Evolutionary conservation across 257 asterid species (phyloP), one percentile per base, ranked within the genome.

Genomic region (Cordia subcordata): DNA sequence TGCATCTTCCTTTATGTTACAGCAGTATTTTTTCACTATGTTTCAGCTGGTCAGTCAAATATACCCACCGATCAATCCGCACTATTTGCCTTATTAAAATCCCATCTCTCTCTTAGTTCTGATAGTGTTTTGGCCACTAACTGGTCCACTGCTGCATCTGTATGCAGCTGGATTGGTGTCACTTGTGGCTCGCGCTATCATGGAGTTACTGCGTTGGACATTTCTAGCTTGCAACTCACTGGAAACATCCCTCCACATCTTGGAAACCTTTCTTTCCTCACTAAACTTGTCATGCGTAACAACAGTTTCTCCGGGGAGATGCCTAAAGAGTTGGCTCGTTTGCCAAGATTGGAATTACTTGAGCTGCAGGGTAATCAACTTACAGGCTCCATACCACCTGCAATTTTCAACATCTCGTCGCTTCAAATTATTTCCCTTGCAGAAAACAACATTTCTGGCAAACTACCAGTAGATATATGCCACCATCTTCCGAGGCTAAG

Each of bases 141-240:
- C 35, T 27, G 35, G 35, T 27, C 35, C 35, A 27, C 4, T 27
- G 6, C 35, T 27, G 35, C 35, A 27, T 64, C 81, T 20, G 12
- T 75, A 18, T 75, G 75, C 74, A 71, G 33, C 49, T 75, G 75
- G 77, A 71, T 71, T 35, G 81, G 81, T 20, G 72, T 75, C 37
- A 44, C 68, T 16, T 75, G 81, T 52, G 51, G 60, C 39, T 4
- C 0, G 8, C 17, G 3, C 10, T 55, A 51, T 12, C 60, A 13
- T 11, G 23, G 81, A 55, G 72, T 71, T 19, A 59, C 64, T 0
- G 51, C 74, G 37, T 75, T 75, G 11, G 70, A 78, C 14, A n/a
- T 77, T 23, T 68, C 81, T 0, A 45, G 63, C 16, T 64, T 78
- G 49, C 19, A 53, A 23, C 66, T 78, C 12, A 8, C 9, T 21